Percentiles rank a stretch among this genome's conserved stretches.
Evolutionary conservation across 805 yeast genomes (phyloP).

Genomic region (Cyberlindnera sargentensis): DNA sequence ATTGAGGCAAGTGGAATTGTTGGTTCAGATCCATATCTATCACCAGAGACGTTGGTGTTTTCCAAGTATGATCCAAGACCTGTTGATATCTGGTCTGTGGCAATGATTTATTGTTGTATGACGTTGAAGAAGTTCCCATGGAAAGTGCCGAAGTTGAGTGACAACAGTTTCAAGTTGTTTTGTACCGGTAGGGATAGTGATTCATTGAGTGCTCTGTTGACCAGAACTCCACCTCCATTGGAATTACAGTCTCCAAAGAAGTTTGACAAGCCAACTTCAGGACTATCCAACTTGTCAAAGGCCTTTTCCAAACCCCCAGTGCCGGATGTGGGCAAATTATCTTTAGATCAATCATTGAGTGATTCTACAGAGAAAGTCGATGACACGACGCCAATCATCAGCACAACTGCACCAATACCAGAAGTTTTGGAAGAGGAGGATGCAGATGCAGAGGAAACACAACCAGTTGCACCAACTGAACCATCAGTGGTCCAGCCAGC

Average conservation of each 20-base stretch:
- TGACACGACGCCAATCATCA: constrained; percentile 3
- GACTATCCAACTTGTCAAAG: constrained; percentile 21
- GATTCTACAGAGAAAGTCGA: background rate
- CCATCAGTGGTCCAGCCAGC: constrained; percentile 18
- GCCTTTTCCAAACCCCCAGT: constrained; percentile 22
- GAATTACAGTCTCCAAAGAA: constrained; percentile 23
- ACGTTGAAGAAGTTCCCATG: constrained; percentile 87
- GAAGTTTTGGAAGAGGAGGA: background rate
- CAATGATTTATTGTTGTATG: constrained; percentile 90
- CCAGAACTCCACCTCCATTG: constrained; percentile 43
- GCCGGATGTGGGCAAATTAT: constrained; percentile 10
- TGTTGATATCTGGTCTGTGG: constrained; percentile 90
- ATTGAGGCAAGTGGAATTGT: constrained; percentile 80
- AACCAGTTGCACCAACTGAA: background rate
- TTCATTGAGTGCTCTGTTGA: constrained; percentile 55
- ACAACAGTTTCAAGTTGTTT: constrained; percentile 76
- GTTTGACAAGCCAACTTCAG: constrained; percentile 16
- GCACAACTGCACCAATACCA: background rate
- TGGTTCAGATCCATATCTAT: constrained; percentile 84
- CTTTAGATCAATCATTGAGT: background rate
- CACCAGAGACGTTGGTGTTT: constrained; percentile 87
- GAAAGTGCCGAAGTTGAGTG: constrained; percentile 82
- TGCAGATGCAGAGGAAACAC: background rate
- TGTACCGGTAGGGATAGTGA: constrained; percentile 66
- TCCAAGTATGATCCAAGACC: constrained; percentile 85